Evolutionary conservation across 345 rosid species (phyloP).

Genomic region (Combretum micranthum): DNA sequence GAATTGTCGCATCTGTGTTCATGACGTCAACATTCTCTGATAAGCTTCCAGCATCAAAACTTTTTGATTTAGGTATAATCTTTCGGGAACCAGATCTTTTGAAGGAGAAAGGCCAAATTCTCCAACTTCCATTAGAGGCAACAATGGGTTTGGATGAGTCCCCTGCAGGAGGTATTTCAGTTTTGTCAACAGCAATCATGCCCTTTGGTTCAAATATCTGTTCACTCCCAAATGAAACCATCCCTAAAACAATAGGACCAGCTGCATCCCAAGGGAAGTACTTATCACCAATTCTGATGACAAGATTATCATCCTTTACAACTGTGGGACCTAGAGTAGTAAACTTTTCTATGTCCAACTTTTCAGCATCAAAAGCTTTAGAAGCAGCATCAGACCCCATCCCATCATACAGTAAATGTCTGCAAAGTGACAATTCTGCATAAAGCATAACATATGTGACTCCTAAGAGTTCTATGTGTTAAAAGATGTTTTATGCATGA

Average conservation of each 20-base stretch:
- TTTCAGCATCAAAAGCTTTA: conserved; percentile 50
- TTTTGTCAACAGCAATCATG: conserved; percentile 46
- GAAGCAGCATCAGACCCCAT: conserved; percentile 65
- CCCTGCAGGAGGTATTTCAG: conserved; percentile 32
- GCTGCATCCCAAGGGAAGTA: conserved; percentile 65
- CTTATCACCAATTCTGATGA: conserved; percentile 35
- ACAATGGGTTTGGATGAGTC: conserved; percentile 30
- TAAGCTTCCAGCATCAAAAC: conserved; percentile 22
- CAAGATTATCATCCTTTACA: conserved; percentile 49
- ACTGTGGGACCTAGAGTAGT: conserved; percentile 39
- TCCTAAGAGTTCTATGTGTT: not conserved
- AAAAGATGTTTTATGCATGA: not conserved
- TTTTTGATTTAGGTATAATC: conserved; percentile 21
- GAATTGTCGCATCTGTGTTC: conserved; percentile 23
- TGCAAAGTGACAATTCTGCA: conserved; percentile 66
- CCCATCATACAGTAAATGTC: conserved; percentile 48
- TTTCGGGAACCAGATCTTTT: conserved; percentile 35
- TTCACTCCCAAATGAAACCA: conserved; percentile 42
- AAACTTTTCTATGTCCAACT: conserved; percentile 39
- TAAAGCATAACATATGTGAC: conserved; percentile 15
- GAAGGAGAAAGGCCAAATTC: conserved; percentile 78
- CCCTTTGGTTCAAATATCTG: conserved; percentile 43
- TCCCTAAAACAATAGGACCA: conserved; percentile 46
- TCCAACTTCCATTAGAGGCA: conserved; percentile 63
- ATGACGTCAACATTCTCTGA: conserved; percentile 16